phyloP scores from a whole-genome alignment of 2,329 filamentous ascomycete genomes.

The Fusarium incarnatum region DNA sequence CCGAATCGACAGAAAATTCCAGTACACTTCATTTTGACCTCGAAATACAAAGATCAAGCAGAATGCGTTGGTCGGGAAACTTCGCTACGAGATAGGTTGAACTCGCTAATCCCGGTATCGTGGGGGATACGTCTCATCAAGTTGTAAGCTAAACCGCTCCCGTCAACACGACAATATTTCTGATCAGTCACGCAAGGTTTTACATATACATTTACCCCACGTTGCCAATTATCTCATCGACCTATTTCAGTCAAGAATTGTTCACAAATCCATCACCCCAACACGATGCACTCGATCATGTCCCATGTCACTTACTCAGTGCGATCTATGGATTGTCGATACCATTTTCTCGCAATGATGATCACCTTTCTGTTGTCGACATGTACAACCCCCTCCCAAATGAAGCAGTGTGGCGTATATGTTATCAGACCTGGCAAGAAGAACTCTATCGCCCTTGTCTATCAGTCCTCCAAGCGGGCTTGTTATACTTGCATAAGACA shows the following conservation, averaged over 20 bases:
- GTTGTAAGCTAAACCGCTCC: background rate
- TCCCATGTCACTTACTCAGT: background rate
- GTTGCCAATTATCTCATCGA: background rate
- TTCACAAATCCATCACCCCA: background rate
- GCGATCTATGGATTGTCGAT: background rate
- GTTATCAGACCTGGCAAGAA: background rate
- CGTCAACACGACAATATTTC: background rate
- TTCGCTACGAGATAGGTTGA: background rate
- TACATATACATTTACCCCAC: background rate
- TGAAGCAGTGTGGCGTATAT: background rate
- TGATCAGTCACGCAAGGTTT: background rate
- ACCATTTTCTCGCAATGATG: background rate
- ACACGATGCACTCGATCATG: background rate
- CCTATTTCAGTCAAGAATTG: background rate
- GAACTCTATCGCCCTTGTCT: background rate
- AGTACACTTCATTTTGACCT: background rate
- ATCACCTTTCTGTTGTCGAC: background rate
- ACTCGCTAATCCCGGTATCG: background rate
- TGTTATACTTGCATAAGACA: background rate
- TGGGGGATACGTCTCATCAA: background rate
- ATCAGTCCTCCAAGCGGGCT: background rate
- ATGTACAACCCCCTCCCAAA: background rate
- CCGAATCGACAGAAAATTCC: background rate
- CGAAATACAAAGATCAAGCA: background rate
- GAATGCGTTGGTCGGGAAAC: background rate